Conservation (phyloP, 1,284 basidiomycete genomes). For the Pisolithus thermaeus region DNA sequence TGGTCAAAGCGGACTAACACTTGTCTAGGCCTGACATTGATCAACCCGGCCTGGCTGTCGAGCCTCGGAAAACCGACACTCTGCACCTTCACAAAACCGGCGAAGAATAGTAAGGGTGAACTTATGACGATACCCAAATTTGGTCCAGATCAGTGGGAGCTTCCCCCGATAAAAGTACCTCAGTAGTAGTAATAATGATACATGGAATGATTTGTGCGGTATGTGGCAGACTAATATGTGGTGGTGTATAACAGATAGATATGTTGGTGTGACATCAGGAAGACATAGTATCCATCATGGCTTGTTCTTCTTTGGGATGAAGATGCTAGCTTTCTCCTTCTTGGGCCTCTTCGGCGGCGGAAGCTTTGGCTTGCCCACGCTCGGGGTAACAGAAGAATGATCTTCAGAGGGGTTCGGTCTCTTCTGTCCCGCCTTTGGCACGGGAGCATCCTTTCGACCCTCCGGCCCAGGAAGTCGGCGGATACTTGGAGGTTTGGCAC, state of each 20-base stretch:
- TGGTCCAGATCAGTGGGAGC: slow-evolving; percentile 77
- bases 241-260: not conserved
- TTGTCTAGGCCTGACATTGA: slow-evolving; percentile 66
- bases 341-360: slow-evolving; percentile 34
- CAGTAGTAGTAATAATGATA: slow-evolving; percentile 15
- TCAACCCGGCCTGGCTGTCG: slow-evolving; percentile 89
- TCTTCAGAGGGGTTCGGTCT: slow-evolving; percentile 14
- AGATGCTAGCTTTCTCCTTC: slow-evolving; percentile 39
- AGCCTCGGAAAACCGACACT: slow-evolving; percentile 72
- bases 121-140: slow-evolving; percentile 78
- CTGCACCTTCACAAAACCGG: slow-evolving; percentile 86
- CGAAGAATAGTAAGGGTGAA: slow-evolving; percentile 61
- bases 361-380: slow-evolving; percentile 10
- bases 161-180: slow-evolving; percentile 65
- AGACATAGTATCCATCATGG: slow-evolving; percentile 11
- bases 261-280: no score
- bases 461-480: slow-evolving; percentile 1
- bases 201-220: slow-evolving; percentile 1
- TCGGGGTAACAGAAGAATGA: slow-evolving; percentile 12
- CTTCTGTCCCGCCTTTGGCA: slow-evolving; percentile 14
- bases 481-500: slow-evolving; percentile 22
- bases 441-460: not conserved
- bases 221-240: not conserved
- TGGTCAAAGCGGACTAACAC: not conserved
- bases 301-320: slow-evolving; percentile 42